These are phyloP conservation scores for Pterocarpus santalinus DNA, from an alignment of 306 rosid species.

Conservation along the genomic window DNA sequence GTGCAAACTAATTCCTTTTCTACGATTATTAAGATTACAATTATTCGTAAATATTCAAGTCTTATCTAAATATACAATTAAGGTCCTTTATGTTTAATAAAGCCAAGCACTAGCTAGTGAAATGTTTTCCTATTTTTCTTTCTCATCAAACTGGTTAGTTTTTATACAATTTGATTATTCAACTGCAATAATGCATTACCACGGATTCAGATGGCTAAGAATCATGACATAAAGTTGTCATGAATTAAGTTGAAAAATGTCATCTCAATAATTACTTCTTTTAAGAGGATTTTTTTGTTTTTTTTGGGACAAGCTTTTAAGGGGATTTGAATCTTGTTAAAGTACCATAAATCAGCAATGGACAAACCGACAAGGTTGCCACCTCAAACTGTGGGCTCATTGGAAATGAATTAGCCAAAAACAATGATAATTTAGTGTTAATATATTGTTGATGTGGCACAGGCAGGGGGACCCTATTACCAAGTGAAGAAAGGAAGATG, in stretches of 20 bases:
- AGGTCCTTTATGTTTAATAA: no score
- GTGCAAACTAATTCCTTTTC: background rate
- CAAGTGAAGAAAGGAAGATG: conserved; percentile 89
- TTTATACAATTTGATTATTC: no score
- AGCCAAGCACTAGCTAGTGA: background rate
- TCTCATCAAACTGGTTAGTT: no score
- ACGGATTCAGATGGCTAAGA: background rate
- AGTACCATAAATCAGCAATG: background rate
- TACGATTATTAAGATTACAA: background rate
- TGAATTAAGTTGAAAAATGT: no score
- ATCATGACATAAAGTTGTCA: no score
- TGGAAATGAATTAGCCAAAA: no score
- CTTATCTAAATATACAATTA: background rate
- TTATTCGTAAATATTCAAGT: no score
- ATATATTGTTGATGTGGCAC: background rate
- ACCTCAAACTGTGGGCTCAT: no score
- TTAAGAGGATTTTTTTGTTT: no score
- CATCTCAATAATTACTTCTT: background rate
- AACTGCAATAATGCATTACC: background rate
- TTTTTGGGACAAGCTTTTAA: background rate
- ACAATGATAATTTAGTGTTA: background rate
- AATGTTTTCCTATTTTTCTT: no score
- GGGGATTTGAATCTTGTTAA: background rate
- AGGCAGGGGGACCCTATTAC: conserved; percentile 91
- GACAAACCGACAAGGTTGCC: no score